These are phyloP conservation scores for Aureobasidium namibiae DNA, from an alignment of 2,329 filamentous ascomycete genomes.

Conservation along the genomic window DNA sequence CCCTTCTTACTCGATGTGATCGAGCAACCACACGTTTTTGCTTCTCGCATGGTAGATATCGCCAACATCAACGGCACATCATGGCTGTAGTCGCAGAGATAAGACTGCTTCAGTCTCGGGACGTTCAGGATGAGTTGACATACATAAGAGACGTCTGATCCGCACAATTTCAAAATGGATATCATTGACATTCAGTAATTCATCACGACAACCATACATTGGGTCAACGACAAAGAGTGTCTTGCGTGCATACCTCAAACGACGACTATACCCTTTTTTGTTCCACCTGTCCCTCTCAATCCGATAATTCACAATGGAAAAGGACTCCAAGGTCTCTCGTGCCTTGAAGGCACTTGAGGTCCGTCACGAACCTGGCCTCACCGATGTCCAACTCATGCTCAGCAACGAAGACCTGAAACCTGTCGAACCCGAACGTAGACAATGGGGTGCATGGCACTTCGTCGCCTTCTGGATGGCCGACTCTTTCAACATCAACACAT, in stretches of 20 bases:
- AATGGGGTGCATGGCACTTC: conserved; percentile 85
- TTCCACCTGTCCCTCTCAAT: background rate
- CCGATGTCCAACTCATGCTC: conserved; percentile 76
- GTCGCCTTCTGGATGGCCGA: conserved; percentile 78
- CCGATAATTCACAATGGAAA: conserved; percentile 15
- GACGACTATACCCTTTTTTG: background rate
- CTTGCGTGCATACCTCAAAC: conserved; percentile 11
- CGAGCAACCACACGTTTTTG: conserved; percentile 10
- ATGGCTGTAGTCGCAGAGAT: background rate
- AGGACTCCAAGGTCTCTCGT: conserved; percentile 23
- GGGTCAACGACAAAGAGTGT: conserved; percentile 10
- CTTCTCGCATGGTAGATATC: conserved; percentile 4
- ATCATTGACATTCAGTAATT: background rate
- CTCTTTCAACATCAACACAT: conserved; percentile 62
- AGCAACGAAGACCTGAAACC: conserved; percentile 54
- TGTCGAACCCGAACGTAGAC: conserved; percentile 69
- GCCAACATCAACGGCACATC: conserved; percentile 7
- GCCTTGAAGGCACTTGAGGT: conserved; percentile 34
- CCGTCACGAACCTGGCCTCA: conserved; percentile 62
- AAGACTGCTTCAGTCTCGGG: background rate
- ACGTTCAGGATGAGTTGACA: conserved; percentile 3
- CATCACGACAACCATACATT: background rate
- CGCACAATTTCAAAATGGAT: background rate
- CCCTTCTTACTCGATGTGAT: conserved; percentile 8
- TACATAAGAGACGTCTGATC: background rate